phyloP scores from a whole-genome alignment of 305 asterid species.

The Stenogyne calaminthoides region DNA sequence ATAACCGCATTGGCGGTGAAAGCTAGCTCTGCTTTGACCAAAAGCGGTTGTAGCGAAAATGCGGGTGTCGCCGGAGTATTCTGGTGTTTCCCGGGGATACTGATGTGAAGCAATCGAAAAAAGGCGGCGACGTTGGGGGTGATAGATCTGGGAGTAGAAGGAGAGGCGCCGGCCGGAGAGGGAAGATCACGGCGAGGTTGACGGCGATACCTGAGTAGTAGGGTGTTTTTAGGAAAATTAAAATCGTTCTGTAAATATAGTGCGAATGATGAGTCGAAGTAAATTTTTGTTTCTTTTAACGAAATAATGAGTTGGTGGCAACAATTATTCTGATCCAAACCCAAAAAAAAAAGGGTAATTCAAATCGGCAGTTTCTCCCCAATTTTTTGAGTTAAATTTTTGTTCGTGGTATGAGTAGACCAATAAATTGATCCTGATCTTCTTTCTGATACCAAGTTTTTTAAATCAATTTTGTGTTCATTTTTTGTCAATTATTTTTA shows the following conservation, averaged over 20 bases:
- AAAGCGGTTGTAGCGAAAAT: conserved; percentile 43
- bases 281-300: conserved; percentile 2
- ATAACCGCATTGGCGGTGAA: conserved; percentile 84
- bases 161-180: conserved; percentile 36
- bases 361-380: background rate
- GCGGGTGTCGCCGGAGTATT: conserved; percentile 44
- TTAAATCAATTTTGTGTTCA: background rate
- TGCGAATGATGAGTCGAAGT: conserved; percentile 21
- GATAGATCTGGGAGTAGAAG: conserved; percentile 38
- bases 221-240: conserved; percentile 29
- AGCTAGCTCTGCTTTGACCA: conserved; percentile 64
- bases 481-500: background rate
- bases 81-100: conserved; percentile 31
- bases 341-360: background rate
- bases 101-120: conserved; percentile 22
- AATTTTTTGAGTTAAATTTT: background rate
- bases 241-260: conserved; percentile 37
- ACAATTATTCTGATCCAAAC: background rate
- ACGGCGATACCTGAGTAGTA: conserved; percentile 59
- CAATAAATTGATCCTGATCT: conserved; percentile 12
- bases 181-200: conserved; percentile 41
- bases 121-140: conserved; percentile 25
- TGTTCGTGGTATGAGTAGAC: background rate
- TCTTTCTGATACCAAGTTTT: background rate
- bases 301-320: background rate